Conservation (phyloP, 768 basidiomycete species). For the Daedalea quercina region DNA sequence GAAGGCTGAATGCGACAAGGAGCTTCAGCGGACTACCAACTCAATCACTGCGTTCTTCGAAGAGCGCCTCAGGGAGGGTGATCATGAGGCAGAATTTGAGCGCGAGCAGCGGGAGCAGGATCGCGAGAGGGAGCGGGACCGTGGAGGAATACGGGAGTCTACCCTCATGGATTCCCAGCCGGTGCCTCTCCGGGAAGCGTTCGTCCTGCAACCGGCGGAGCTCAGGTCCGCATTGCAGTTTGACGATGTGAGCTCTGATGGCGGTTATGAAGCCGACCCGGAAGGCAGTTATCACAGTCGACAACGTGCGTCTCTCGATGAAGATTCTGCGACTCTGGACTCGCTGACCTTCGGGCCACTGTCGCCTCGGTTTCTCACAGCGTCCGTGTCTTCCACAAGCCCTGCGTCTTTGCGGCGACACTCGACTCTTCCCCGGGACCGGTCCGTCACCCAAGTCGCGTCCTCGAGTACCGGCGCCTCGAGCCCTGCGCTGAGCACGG, state of each 20-base stretch:
- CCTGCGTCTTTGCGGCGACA: slow-evolving; percentile 67
- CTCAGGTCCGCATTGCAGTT: slow-evolving; percentile 49
- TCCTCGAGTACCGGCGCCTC: slow-evolving; percentile 46
- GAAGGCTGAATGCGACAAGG: slow-evolving; percentile 95
- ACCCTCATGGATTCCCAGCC: slow-evolving; percentile 24
- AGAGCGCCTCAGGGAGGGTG: slow-evolving; percentile 74
- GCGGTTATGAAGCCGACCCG: slow-evolving; percentile 75
- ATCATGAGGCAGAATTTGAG: slow-evolving; percentile 57
- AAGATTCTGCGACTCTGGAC: slow-evolving; percentile 29
- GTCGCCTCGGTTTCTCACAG: slow-evolving; percentile 52
- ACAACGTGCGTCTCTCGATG: slow-evolving; percentile 65
- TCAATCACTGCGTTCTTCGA: slow-evolving; percentile 95
- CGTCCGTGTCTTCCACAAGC: slow-evolving; percentile 61
- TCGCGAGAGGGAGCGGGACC: slow-evolving; percentile 28
- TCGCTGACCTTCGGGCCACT: slow-evolving; percentile 49
- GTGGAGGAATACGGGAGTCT: slow-evolving; percentile 52
- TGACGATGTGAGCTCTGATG: slow-evolving; percentile 75
- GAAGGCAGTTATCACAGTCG: slow-evolving; percentile 49
- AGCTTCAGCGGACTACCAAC: slow-evolving; percentile 88
- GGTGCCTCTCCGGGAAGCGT: slow-evolving; percentile 48
- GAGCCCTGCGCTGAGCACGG: slow-evolving; percentile 38
- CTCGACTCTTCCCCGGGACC: slow-evolving; percentile 61
- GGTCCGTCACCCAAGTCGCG: slow-evolving; percentile 45
- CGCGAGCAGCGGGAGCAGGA: slow-evolving; percentile 46
- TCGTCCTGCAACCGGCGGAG: slow-evolving; percentile 52